phyloP scores from a whole-genome alignment of 129 eudicot species.

The Tagetes erecta region DNA sequence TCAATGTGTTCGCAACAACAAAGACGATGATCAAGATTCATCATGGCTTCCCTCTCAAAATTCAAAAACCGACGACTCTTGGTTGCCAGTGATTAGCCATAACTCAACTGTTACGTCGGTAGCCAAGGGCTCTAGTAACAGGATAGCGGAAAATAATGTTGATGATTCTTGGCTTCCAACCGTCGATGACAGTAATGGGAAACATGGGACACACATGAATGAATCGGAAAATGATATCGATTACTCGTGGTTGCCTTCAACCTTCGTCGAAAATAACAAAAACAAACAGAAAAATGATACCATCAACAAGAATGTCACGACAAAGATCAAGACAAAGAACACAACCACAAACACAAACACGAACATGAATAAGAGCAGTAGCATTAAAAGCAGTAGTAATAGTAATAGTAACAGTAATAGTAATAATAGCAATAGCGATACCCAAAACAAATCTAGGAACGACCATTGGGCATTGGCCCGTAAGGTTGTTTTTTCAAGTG shows the following conservation, averaged over 20 bases:
- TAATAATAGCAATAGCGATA: not conserved
- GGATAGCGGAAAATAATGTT: conserved; percentile 4
- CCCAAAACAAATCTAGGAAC: conserved; percentile 16
- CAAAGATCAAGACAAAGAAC: not conserved
- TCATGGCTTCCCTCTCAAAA: conserved; percentile 27
- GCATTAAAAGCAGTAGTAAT: not conserved
- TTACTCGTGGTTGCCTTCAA: conserved; percentile 36
- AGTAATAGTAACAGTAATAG: not conserved
- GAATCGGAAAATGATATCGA: conserved; percentile 25
- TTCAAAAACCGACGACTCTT: conserved; percentile 23
- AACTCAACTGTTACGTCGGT: conserved; percentile 1
- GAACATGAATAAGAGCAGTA: conserved; percentile 4
- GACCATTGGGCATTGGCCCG: conserved; percentile 46
- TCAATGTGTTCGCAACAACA: conserved; percentile 14
- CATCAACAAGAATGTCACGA: not conserved
- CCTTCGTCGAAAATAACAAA: conserved; percentile 24
- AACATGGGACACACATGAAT: conserved; percentile 6
- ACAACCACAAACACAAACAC: not conserved
- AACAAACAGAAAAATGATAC: conserved; percentile 10
- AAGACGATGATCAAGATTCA: conserved; percentile 22
- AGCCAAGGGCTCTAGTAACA: not conserved
- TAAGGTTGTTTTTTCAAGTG: conserved; percentile 27
- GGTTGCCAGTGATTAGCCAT: conserved; percentile 20
- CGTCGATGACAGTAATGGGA: not conserved
- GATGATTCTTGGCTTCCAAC: conserved; percentile 38